Conservation (phyloP, 371 early-diverging fungal genomes). For the Mortierella polycephala region DNA sequence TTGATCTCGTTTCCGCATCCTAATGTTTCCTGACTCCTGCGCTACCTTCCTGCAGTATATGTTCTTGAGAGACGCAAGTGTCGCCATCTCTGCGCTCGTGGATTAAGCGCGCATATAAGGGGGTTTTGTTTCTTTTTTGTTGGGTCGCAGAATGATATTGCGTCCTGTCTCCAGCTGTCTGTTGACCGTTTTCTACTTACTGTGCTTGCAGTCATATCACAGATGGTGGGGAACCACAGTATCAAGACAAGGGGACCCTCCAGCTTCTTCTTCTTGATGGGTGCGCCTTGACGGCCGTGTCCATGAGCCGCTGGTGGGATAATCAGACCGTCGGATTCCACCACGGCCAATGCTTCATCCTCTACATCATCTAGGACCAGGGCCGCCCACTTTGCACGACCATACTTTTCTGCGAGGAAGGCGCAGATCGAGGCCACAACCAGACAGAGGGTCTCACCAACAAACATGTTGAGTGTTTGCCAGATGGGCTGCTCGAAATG, state of each 20-base stretch:
- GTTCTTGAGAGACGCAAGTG: too few relatives aligned
- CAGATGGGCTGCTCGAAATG: constrained; percentile 97
- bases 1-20: too few relatives aligned
- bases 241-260: constrained; percentile 60
- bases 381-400: constrained; percentile 57
- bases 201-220: constrained; percentile 93
- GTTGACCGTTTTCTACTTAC: constrained; percentile 55
- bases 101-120: background rate
- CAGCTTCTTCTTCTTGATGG: constrained; percentile 40
- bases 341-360: constrained; percentile 56
- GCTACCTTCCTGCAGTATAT: too few relatives aligned
- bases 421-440: constrained; percentile 43
- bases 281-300: constrained; percentile 4
- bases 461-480: constrained; percentile 97
- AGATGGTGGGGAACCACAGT: constrained; percentile 92
- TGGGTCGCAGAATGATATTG: too few relatives aligned
- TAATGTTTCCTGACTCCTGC: too few relatives aligned
- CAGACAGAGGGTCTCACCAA: constrained; percentile 89
- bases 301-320: constrained; percentile 15
- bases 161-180: background rate
- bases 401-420: constrained; percentile 36
- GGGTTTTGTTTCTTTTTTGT: background rate
- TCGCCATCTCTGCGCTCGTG: too few relatives aligned
- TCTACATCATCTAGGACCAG: constrained; percentile 47
- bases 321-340: constrained; percentile 48